Evolutionary conservation across 2,329 filamentous ascomycete genomes (phyloP).

Genomic region (Xylariaceae sp.): DNA sequence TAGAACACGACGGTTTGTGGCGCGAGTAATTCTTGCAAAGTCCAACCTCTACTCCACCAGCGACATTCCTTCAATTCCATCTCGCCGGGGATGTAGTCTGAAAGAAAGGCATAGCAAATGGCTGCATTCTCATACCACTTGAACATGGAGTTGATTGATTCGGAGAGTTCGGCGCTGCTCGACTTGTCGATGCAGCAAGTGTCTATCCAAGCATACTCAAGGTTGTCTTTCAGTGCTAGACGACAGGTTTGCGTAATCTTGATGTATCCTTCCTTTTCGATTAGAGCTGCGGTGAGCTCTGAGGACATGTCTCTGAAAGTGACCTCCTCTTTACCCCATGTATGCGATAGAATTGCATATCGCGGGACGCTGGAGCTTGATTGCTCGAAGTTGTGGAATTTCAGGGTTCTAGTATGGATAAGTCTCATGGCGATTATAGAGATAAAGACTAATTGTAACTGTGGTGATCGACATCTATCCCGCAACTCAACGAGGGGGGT

Average conservation of each 20-base stretch:
- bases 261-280: slow-evolving; percentile 13
- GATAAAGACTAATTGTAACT: too few species aligned
- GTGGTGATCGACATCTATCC: too few species aligned
- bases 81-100: slow-evolving; percentile 21
- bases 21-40: slow-evolving; percentile 33
- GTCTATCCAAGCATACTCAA: slow-evolving; percentile 34
- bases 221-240: slow-evolving; percentile 17
- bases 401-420: slow-evolving; percentile 25
- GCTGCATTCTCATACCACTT: slow-evolving; percentile 31
- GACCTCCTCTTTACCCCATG: slow-evolving; percentile 30
- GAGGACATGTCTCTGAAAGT: slow-evolving; percentile 28
- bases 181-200: slow-evolving; percentile 37
- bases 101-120: slow-evolving; percentile 30
- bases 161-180: slow-evolving; percentile 33
- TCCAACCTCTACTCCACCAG: slow-evolving; percentile 32
- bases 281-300: neutral
- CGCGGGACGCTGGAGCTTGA: slow-evolving; percentile 17
- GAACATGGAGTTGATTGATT: slow-evolving; percentile 35
- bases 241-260: slow-evolving; percentile 31
- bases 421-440: slow-evolving; percentile 23
- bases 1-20: slow-evolving; percentile 28
- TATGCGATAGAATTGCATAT: slow-evolving; percentile 34
- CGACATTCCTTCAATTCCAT: slow-evolving; percentile 23
- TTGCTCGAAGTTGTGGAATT: slow-evolving; percentile 32
- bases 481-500: too few species aligned